These are phyloP conservation scores for Ogataea salicorniae DNA, from an alignment of 805 yeast genomes.

Conservation along the genomic window DNA sequence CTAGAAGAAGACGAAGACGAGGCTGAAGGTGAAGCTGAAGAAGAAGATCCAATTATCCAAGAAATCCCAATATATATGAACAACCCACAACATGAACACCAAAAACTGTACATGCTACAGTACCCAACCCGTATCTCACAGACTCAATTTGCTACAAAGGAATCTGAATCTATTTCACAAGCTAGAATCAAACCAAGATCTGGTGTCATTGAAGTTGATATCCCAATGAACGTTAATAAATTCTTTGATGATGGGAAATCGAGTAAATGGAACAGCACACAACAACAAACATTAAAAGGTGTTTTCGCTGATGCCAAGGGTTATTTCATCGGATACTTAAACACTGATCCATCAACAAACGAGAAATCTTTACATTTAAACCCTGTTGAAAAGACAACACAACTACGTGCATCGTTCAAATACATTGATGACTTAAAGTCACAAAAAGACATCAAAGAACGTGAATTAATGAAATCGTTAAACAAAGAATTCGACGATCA, in stretches of 20 bases:
- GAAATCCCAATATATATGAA: conserved; percentile 47
- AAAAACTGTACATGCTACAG: conserved; percentile 17
- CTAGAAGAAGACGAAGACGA: conserved; percentile 9
- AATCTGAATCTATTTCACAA: conserved; percentile 30
- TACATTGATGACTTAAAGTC: conserved; percentile 57
- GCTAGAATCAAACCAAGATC: conserved; percentile 54
- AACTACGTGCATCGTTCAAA: conserved; percentile 75
- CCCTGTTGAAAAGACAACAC: conserved; percentile 65
- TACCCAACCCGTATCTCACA: conserved; percentile 31
- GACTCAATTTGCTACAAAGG: conserved; percentile 15
- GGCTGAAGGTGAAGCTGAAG: conserved; percentile 26
- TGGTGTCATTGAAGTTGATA: conserved; percentile 64
- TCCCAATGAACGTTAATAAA: conserved; percentile 63
- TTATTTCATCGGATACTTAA: conserved; percentile 37
- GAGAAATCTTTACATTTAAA: conserved; percentile 42
- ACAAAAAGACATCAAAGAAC: conserved; percentile 36
- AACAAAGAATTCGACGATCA: conserved; percentile 38
- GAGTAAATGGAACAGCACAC: conserved; percentile 58
- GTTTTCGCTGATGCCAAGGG: conserved; percentile 54
- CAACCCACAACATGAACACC: conserved; percentile 2
- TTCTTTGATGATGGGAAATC: conserved; percentile 65
- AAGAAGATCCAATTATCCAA: conserved; percentile 55
- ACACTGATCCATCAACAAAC: conserved; percentile 33
- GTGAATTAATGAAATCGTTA: conserved; percentile 33
- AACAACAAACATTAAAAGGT: conserved; percentile 64